Evolutionary conservation across 371 early-diverging fungal species (phyloP).

Genomic region (Apophysomyces variabilis): DNA sequence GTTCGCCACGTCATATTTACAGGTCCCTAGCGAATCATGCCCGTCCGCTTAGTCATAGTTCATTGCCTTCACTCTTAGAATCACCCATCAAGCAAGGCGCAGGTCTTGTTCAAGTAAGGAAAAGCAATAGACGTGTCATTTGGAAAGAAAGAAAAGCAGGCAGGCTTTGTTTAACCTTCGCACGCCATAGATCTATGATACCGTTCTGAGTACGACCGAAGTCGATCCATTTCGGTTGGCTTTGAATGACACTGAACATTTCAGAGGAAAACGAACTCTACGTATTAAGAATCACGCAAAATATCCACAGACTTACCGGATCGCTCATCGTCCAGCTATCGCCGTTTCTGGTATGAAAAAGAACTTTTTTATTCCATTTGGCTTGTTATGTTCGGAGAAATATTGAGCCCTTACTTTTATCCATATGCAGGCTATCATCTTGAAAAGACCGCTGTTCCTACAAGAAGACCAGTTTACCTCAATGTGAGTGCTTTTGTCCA

Average conservation of each 20-base stretch:
- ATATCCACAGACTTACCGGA: slow-evolving; percentile 1
- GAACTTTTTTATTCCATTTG: not conserved
- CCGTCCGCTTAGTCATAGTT: slow-evolving; percentile 16
- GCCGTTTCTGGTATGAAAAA: slow-evolving; percentile 13
- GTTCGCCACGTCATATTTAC: slow-evolving; percentile 22
- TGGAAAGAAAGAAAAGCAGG: not conserved
- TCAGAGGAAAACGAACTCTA: not conserved
- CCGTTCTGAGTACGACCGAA: slow-evolving; percentile 9
- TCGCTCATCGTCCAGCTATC: slow-evolving; percentile 2
- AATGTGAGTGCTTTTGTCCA: not conserved
- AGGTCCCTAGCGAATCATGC: slow-evolving; percentile 39
- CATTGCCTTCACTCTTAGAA: slow-evolving; percentile 3
- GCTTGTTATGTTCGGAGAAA: not conserved
- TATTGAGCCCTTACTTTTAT: not conserved
- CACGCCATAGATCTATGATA: slow-evolving; percentile 13
- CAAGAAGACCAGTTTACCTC: not conserved
- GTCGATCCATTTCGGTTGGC: slow-evolving; percentile 18
- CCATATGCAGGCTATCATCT: slow-evolving; percentile 16
- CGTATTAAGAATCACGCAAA: slow-evolving; percentile 14
- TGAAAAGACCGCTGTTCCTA: slow-evolving; percentile 16
- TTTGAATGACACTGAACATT: slow-evolving; percentile 23
- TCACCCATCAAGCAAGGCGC: slow-evolving; percentile 55
- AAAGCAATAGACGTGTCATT: not conserved
- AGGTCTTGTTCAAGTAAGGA: slow-evolving; percentile 51
- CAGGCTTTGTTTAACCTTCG: not conserved